These are phyloP conservation scores for Phytophthora brassicae DNA, from an alignment of 352 stramenopile genomes.

Conservation along the genomic window DNA sequence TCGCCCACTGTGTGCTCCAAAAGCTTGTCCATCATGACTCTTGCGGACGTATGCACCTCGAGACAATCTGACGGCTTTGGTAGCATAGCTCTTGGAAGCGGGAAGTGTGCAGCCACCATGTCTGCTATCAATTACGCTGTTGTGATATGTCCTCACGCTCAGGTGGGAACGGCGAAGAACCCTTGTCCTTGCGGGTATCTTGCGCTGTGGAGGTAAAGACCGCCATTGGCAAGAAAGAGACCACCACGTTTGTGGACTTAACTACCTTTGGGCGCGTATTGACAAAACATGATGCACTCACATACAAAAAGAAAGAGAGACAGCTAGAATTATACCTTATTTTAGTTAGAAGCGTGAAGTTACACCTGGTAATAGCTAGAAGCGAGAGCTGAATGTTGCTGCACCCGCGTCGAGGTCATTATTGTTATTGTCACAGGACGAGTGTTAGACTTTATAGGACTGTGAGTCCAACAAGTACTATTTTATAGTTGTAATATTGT, in stretches of 20 bases:
- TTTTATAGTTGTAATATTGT: too few relatives aligned
- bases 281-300: background rate
- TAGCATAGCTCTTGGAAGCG: conserved; percentile 35
- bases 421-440: too few relatives aligned
- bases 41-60: conserved; percentile 21
- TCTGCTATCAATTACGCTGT: conserved; percentile 7
- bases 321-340: background rate
- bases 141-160: background rate
- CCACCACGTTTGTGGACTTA: background rate
- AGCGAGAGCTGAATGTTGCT: too few relatives aligned
- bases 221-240: too few relatives aligned
- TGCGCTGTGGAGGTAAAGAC: conserved; percentile 2
- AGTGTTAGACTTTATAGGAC: too few relatives aligned
- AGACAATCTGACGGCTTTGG: conserved; percentile 20
- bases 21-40: conserved; percentile 36
- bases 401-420: background rate
- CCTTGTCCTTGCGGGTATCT: background rate
- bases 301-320: background rate
- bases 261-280: background rate
- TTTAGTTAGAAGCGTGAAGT: background rate
- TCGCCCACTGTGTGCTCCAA: conserved; percentile 25
- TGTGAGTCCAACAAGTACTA: too few relatives aligned
- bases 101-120: conserved; percentile 41
- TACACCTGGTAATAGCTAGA: background rate
- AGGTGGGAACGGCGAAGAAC: conserved; percentile 10